Evolutionary conservation across 192 early-diverging fungal genomes (phyloP), one percentile per base, ranked within the genome.

Genomic region (Umbelopsis vinacea): DNA sequence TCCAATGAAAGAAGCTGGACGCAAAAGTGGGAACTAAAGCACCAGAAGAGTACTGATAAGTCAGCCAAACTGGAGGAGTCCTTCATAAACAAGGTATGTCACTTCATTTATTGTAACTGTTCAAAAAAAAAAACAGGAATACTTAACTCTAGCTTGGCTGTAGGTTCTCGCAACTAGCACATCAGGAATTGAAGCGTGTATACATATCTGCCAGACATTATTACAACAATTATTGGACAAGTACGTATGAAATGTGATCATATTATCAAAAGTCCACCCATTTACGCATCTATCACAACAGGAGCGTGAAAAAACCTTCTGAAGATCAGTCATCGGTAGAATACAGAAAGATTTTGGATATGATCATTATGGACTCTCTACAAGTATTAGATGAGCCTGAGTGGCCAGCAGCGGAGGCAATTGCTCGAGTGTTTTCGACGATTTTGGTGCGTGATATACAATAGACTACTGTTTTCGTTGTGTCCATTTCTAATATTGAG

Each of bases 321-420:
- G 29, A 63, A 63, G 33, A 29, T 1, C 26, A 87, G 83, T 40
- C 93, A 92, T 23, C 81, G 17, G 46, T 82, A 0, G 95, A 95
- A 46, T 97, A 96, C 74, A 82, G 89, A 24, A 72, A 74, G 0
- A 75, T 94, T 12, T 70, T 98, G 17, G 93, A 96, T 35, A 78
- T 81, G 38, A 78, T 96, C 46, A 73, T 96, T 29, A 79, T 87
- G 15, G 94, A 98, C 79, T 76, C 92, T 0, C 70, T 95, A 35
- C 72, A 76, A 4, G 86, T 95, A 2, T 77, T 95, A 45, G 87
- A 89, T 21, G 89, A 91, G 17, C 95, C 95, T 4, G 94, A 96
- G 46, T 98, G 96, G 96, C 96, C 96, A 0, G 90, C 84, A 7
- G 93, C 96, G 0, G 93, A 95, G 60, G 71, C 93, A 15, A 85